Conservation (phyloP, 2,329 filamentous ascomycete species). For the Pestalotiopsis sp. region DNA sequence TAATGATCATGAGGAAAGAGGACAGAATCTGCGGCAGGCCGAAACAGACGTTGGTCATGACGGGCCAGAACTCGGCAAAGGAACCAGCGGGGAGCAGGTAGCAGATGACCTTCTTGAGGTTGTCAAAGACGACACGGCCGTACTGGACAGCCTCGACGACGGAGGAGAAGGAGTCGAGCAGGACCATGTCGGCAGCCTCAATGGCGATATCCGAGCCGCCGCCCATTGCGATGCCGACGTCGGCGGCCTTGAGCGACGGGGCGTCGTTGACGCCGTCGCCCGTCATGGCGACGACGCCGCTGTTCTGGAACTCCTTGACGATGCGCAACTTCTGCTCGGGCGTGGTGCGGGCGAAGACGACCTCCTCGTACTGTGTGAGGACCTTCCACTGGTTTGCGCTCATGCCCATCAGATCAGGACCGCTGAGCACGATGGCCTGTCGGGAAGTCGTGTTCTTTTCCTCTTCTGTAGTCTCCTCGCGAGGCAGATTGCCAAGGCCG, state of each 20-base stretch:
- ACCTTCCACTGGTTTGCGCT: constrained; percentile 71
- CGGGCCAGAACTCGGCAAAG: constrained; percentile 78
- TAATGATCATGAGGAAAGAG: constrained; percentile 73
- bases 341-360: constrained; percentile 77
- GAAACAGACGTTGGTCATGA: constrained; percentile 73
- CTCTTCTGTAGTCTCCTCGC: constrained; percentile 25
- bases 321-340: constrained; percentile 81
- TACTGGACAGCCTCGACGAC: constrained; percentile 74
- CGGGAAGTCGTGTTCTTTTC: constrained; percentile 30
- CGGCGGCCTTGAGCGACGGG: constrained; percentile 76
- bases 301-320: constrained; percentile 71
- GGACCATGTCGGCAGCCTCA: constrained; percentile 79
- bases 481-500: constrained; percentile 52
- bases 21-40: constrained; percentile 74
- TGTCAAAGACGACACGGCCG: constrained; percentile 78
- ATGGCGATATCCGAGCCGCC: constrained; percentile 83
- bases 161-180: constrained; percentile 74
- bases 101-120: constrained; percentile 76
- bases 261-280: constrained; percentile 89
- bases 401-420: constrained; percentile 66
- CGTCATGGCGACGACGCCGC: constrained; percentile 77
- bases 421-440: constrained; percentile 64
- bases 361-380: constrained; percentile 67
- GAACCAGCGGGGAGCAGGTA: constrained; percentile 74
- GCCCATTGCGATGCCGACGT: constrained; percentile 82